Evolutionary conservation across 805 yeast species (phyloP), one percentile per base, ranked within the genome.

Genomic region (Metschnikowia lunata): DNA sequence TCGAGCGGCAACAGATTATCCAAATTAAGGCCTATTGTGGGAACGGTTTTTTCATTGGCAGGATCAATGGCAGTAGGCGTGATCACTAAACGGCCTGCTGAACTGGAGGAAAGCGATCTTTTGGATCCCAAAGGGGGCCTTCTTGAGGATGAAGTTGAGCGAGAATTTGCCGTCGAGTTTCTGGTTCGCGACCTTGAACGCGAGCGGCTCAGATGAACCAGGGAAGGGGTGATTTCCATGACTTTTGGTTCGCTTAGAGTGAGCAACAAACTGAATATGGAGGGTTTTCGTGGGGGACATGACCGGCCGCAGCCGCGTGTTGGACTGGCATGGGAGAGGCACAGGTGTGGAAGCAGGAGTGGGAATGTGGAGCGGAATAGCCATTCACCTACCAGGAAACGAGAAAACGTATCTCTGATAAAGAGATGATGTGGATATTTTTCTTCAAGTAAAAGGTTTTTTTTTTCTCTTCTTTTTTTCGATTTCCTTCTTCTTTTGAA

Each of bases 1-100:
- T 84, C 91, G n/a, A 71, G 55, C 0, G 97, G 97, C 45, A 90
- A 71, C 1, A 85, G 66, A 57, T 86, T 82, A 61, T 90, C 97
- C 38, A 90, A 66, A 2, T 69, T 69, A 10, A 80, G 85, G 36
- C 74, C 73, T 6, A 82, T 76, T 60, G 77, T 37, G 64, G 85
- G 57, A 63, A 78, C 55, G 47, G 72, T 37, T 30, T 59, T 64
- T 26, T 66, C 71, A 27, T 62, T 67, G 27, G 55, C 46, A 23
- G 54, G 44, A 12, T 61, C 65, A 26, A 63, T 52, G 26, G 55
- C 34, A 2, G 69, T 58, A 9, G 65, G 61, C 6, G 64, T 60
- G 9, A 64, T 44, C 15, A 48, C 49, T 28, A 69, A 52, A 30
- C 56, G 67, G 41, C 51, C 55, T 26, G 64, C 50, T 6, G 71